Percentiles rank a stretch among this genome's conserved stretches.
These are phyloP conservation scores for Diplodia mutila DNA, from an alignment of 2,329 filamentous ascomycete genomes.

Conservation along the genomic window DNA sequence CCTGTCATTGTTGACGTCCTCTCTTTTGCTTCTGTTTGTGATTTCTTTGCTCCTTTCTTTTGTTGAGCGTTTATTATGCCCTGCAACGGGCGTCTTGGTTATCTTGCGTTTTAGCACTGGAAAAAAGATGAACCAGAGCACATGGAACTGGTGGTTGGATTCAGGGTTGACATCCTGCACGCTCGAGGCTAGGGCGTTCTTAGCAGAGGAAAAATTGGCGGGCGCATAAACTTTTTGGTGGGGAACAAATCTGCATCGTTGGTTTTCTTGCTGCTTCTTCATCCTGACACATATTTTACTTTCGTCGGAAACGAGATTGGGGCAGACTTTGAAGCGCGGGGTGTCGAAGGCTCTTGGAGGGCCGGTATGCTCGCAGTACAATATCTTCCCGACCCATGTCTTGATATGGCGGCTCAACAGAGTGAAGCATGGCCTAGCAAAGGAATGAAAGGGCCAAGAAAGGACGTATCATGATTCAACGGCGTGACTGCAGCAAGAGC, in stretches of 20 bases:
- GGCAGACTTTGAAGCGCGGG: not conserved
- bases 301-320: not conserved
- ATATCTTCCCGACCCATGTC: not conserved
- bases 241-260: not conserved
- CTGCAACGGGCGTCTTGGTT: not conserved
- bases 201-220: not conserved
- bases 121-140: not conserved
- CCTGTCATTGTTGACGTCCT: not conserved
- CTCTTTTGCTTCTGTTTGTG: not conserved
- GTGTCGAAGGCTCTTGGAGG: not conserved
- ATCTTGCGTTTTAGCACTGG: not conserved
- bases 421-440: not conserved
- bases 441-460: not conserved
- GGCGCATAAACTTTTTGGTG: not conserved
- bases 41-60: not conserved
- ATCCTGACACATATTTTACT: not conserved
- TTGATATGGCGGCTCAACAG: not conserved
- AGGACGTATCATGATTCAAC: not conserved
- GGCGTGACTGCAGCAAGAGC: constrained; percentile 3
- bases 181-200: not conserved
- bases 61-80: not conserved
- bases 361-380: not conserved
- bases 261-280: not conserved
- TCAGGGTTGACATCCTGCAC: not conserved
- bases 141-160: not conserved